Conservation (phyloP, 345 rosid genomes). For the Brassica carinata region DNA sequence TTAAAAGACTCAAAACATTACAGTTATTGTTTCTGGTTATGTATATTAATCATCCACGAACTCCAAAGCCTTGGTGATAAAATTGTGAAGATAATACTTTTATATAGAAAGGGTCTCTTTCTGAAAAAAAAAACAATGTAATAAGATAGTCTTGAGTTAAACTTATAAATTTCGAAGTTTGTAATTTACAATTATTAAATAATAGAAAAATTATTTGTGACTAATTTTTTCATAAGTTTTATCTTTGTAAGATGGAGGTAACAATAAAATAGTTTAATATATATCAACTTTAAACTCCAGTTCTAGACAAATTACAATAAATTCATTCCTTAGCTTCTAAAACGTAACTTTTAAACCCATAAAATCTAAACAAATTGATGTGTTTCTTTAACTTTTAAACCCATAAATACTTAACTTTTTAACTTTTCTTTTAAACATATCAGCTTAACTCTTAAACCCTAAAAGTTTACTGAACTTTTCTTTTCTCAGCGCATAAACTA, state of each 20-base stretch:
- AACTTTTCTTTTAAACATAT: neutral
- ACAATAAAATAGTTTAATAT: neutral
- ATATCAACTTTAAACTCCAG: neutral
- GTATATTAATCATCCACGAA: slow-evolving; percentile 9
- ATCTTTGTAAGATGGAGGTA: neutral
- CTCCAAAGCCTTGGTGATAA: neutral
- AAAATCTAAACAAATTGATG: neutral
- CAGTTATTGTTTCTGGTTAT: slow-evolving; percentile 2
- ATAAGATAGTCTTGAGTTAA: no score
- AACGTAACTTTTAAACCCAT: neutral
- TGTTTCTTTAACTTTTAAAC: neutral
- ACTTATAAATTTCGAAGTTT: no score
- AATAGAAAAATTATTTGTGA: no score
- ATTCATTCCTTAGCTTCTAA: neutral
- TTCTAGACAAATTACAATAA: neutral
- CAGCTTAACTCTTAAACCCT: neutral
- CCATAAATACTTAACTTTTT: neutral
- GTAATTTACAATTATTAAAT: neutral
- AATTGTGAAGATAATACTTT: neutral
- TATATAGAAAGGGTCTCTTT: neutral
- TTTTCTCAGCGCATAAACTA: neutral
- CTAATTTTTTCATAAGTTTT: no score
- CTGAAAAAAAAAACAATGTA: neutral
- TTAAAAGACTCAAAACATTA: neutral
- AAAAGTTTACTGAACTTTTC: neutral